These are phyloP conservation scores for Rubia balearica DNA, from an alignment of 305 asterid genomes.

Conservation along the genomic window DNA sequence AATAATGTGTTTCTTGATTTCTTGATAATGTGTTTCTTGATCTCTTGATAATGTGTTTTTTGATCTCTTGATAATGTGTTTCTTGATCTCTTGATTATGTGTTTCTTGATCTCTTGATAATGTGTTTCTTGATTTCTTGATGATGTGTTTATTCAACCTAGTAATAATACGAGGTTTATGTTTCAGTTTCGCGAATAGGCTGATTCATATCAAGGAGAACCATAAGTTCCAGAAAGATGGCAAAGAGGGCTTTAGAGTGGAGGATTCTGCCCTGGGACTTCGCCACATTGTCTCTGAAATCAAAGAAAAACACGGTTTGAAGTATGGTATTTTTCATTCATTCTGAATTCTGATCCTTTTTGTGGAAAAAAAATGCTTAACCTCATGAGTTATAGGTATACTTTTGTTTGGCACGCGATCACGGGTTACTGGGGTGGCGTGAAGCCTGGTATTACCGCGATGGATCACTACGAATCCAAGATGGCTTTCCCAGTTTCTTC, in stretches of 20 bases:
- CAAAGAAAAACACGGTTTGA: constrained; percentile 55
- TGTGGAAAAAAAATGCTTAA: neutral
- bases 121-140: neutral
- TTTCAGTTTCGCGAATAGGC: constrained; percentile 76
- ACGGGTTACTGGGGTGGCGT: constrained; percentile 96
- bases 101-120: too few species aligned
- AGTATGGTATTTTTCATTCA: constrained; percentile 32
- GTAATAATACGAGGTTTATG: constrained; percentile 5
- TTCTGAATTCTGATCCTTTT: neutral
- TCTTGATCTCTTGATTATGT: too few species aligned
- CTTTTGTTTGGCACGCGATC: constrained; percentile 80
- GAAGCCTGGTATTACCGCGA: constrained; percentile 44
- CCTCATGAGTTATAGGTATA: constrained; percentile 34
- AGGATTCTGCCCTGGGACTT: constrained; percentile 21
- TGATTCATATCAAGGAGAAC: constrained; percentile 80
- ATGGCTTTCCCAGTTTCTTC: constrained; percentile 70
- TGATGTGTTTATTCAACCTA: neutral
- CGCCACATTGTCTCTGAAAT: constrained; percentile 50
- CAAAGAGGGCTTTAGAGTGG: constrained; percentile 15
- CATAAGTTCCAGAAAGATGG: constrained; percentile 43
- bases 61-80: too few species aligned
- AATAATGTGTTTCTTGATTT: too few species aligned
- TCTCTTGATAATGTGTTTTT: too few species aligned
- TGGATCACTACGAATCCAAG: constrained; percentile 70
- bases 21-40: too few species aligned